Evolutionary conservation across 2,329 filamentous ascomycete species (phyloP).

Genomic region (Aspergillus proliferans): DNA sequence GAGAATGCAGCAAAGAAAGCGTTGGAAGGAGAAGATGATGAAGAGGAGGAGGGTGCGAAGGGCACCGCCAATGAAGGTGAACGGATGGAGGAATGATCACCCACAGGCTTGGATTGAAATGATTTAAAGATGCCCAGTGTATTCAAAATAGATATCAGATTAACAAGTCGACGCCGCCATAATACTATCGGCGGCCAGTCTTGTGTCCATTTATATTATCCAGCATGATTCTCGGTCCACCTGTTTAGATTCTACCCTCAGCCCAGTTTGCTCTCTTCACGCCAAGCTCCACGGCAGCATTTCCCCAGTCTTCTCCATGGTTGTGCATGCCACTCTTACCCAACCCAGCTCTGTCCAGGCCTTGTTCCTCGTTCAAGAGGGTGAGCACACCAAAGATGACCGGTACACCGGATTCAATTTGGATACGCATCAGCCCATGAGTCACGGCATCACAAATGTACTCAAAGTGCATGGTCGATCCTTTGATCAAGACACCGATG

Average conservation of each 20-base stretch:
- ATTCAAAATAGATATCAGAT: not conserved
- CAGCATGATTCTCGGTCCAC: not conserved
- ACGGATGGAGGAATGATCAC: conserved; percentile 79
- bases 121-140: not conserved
- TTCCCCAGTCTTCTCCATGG: conserved; percentile 94
- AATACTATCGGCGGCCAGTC: too few species aligned
- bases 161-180: not conserved
- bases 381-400: conserved; percentile 91
- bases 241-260: conserved; percentile 54
- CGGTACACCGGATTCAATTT: conserved; percentile 80
- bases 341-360: conserved; percentile 74
- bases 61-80: conserved; percentile 57
- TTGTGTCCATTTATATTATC: not conserved
- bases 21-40: conserved; percentile 76
- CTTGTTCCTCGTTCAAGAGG: conserved; percentile 81
- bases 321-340: conserved; percentile 61
- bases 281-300: conserved; percentile 88
- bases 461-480: conserved; percentile 98
- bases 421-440: conserved; percentile 89
- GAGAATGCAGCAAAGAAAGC: conserved; percentile 88
- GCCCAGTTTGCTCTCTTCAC: conserved; percentile 81
- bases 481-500: conserved; percentile 94
- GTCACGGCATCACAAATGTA: conserved; percentile 91
- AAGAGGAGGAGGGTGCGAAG: conserved; percentile 62
- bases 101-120: not conserved